Evolutionary conservation across 139 green algal genomes (phyloP).

Genomic region (Zygnema circumcarinatum): DNA sequence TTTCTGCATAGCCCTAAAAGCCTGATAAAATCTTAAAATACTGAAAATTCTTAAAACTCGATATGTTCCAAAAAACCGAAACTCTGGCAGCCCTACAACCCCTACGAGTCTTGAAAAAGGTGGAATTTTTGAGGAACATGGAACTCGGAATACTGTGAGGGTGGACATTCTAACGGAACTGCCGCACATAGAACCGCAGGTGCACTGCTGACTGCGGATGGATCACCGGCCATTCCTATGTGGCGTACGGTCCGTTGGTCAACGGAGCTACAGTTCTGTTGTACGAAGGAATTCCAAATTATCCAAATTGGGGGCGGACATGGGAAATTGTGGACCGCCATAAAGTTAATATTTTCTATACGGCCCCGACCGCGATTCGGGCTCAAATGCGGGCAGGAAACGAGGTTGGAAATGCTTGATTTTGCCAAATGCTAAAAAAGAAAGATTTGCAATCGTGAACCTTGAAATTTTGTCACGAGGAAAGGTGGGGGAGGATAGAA

Average conservation of each 20-base stretch:
- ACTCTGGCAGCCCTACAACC: no score
- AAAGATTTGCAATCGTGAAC: not conserved
- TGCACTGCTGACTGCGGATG: slow-evolving; percentile 97
- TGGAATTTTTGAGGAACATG: no score
- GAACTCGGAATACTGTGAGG: no score
- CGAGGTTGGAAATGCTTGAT: slow-evolving; percentile 49
- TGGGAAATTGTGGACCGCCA: slow-evolving; percentile 80
- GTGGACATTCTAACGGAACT: no score
- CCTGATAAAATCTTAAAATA: no score
- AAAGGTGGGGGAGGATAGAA: not conserved
- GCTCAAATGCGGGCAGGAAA: slow-evolving; percentile 83
- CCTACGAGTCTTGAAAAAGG: no score
- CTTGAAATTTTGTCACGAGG: slow-evolving; percentile 26
- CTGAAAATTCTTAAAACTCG: no score
- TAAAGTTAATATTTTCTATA: slow-evolving; percentile 94
- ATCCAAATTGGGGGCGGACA: slow-evolving; percentile 78
- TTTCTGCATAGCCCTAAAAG: no score
- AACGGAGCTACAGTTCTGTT: slow-evolving; percentile 71
- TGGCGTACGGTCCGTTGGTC: slow-evolving; percentile 83
- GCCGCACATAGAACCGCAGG: no score
- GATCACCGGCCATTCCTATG: slow-evolving; percentile 87
- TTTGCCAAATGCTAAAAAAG: not conserved
- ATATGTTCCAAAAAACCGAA: no score
- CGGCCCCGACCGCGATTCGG: slow-evolving; percentile 93
- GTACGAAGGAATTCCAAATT: slow-evolving; percentile 70